Evolutionary conservation across 352 stramenopile species (phyloP).

Genomic region (Phytophthora pluvialis): DNA sequence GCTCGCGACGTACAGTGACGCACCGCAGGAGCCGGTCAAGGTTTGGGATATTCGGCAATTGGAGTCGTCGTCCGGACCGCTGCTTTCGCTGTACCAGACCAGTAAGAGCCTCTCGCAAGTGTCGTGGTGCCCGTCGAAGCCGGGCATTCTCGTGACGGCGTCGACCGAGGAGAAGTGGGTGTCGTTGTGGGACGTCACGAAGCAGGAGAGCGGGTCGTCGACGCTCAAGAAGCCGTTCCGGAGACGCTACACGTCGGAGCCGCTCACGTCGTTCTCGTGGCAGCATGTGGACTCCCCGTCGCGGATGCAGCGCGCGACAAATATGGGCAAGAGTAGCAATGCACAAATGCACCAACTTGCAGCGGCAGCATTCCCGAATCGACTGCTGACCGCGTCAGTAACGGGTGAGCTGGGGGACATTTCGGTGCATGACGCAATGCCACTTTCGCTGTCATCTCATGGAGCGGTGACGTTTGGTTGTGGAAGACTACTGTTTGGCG

Average conservation of each 20-base stretch:
- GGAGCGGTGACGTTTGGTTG: slow-evolving; percentile 80
- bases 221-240: slow-evolving; percentile 79
- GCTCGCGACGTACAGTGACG: slow-evolving; percentile 85
- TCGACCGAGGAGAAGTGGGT: slow-evolving; percentile 84
- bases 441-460: slow-evolving; percentile 75
- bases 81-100: slow-evolving; percentile 75
- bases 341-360: slow-evolving; percentile 46
- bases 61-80: slow-evolving; percentile 61
- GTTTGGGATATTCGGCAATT: slow-evolving; percentile 89
- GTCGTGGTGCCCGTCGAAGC: slow-evolving; percentile 84
- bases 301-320: slow-evolving; percentile 23
- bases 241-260: slow-evolving; percentile 78
- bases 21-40: slow-evolving; percentile 82
- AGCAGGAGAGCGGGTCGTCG: slow-evolving; percentile 52
- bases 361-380: slow-evolving; percentile 79
- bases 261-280: slow-evolving; percentile 84
- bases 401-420: slow-evolving; percentile 86
- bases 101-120: slow-evolving; percentile 82
- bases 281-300: slow-evolving; percentile 54
- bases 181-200: slow-evolving; percentile 84
- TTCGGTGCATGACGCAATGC: slow-evolving; percentile 88
- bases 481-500: slow-evolving; percentile 72
- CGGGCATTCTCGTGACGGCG: slow-evolving; percentile 79
- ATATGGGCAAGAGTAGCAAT: slow-evolving; percentile 28
- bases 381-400: slow-evolving; percentile 73